Percentiles rank a stretch among this genome's conserved stretches.
Evolutionary conservation across 805 yeast species (phyloP).

Genomic region (Henningerozyma blattae): DNA sequence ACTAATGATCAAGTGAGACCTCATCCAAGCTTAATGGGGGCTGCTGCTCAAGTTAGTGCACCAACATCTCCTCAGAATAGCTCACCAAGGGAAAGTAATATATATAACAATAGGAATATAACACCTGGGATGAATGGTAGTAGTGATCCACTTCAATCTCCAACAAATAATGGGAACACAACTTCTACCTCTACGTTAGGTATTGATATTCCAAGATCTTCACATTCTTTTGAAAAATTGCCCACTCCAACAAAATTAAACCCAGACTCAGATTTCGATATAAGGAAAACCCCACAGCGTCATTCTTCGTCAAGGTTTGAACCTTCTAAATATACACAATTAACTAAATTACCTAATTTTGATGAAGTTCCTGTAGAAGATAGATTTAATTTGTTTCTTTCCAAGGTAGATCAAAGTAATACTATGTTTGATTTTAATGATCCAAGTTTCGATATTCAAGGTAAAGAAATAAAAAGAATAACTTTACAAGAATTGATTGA

Average conservation of each 20-base stretch:
- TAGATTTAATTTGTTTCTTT: slow-evolving; percentile 58
- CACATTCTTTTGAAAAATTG: slow-evolving; percentile 44
- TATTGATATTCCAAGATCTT: slow-evolving; percentile 27
- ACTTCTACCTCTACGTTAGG: slow-evolving; percentile 8
- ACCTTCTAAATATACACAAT: slow-evolving; percentile 53
- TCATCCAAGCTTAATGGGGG: slow-evolving; percentile 20
- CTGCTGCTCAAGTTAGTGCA: slow-evolving; percentile 12
- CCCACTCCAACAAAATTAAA: slow-evolving; percentile 51
- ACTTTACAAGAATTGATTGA: slow-evolving; percentile 85
- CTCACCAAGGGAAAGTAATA: neutral
- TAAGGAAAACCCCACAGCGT: slow-evolving; percentile 76
- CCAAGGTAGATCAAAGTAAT: slow-evolving; percentile 89
- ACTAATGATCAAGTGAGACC: neutral
- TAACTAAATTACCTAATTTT: slow-evolving; percentile 69
- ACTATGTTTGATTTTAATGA: slow-evolving; percentile 89
- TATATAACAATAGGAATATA: neutral
- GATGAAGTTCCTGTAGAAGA: slow-evolving; percentile 82
- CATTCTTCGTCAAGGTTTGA: slow-evolving; percentile 90
- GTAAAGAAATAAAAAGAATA: slow-evolving; percentile 81
- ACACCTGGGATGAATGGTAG: neutral
- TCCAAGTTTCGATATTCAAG: slow-evolving; percentile 82
- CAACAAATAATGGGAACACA: neutral
- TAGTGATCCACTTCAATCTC: neutral
- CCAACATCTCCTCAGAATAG: slow-evolving; percentile 4
- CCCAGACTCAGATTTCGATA: slow-evolving; percentile 55